Evolutionary conservation across 2,329 filamentous ascomycete species (phyloP).

Genomic region (Aplosporella prunicola): DNA sequence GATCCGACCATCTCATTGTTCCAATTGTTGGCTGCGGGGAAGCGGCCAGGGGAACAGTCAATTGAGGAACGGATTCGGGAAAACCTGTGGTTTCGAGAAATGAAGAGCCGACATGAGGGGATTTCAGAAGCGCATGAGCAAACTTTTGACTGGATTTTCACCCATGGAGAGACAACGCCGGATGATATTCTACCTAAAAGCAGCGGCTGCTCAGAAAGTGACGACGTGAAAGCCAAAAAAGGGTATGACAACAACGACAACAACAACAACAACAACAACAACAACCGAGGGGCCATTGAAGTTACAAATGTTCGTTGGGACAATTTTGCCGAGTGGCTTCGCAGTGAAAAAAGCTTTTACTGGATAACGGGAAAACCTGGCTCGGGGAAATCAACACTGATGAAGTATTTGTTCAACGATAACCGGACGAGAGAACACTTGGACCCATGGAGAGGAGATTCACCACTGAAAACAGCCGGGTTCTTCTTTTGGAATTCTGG

Average conservation of each 20-base stretch:
- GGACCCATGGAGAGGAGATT: neutral
- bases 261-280: neutral
- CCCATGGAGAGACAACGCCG: too few species aligned
- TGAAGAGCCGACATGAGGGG: slow-evolving; percentile 4
- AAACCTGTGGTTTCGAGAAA: slow-evolving; percentile 5
- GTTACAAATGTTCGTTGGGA: slow-evolving; percentile 4
- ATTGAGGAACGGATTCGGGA: slow-evolving; percentile 4
- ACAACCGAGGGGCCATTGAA: neutral
- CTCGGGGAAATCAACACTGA: slow-evolving; percentile 40
- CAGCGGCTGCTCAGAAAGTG: too few species aligned
- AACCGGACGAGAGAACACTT: slow-evolving; percentile 3
- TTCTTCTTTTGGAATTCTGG: slow-evolving; percentile 13
- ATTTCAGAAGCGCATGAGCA: slow-evolving; percentile 11
- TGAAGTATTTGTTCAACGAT: slow-evolving; percentile 21
- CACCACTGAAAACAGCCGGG: neutral
- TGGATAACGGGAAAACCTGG: slow-evolving; percentile 38
- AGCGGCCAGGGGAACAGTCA: neutral
- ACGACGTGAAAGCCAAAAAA: too few species aligned
- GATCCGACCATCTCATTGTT: neutral
- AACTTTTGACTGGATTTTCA: slow-evolving; percentile 12
- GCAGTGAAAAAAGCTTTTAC: slow-evolving; percentile 8
- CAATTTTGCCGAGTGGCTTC: slow-evolving; percentile 15
- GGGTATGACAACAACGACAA: neutral
- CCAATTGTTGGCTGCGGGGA: neutral
- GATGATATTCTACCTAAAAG: too few species aligned